These are phyloP conservation scores for Aspergillus hiratsukae DNA, from an alignment of 2,329 filamentous ascomycete species.

Conservation along the genomic window DNA sequence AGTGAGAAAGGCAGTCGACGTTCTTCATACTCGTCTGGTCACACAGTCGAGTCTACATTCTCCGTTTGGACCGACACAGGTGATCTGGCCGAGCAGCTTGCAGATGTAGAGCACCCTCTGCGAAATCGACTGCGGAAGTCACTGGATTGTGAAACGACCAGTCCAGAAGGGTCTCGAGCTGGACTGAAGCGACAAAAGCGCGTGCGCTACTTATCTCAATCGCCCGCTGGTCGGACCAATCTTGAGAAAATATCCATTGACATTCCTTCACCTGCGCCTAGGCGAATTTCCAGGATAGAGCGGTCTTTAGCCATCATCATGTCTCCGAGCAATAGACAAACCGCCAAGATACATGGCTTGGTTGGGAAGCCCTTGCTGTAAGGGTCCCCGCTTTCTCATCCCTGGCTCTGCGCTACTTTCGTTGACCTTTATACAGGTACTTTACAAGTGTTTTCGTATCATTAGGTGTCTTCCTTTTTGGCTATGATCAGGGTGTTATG, in stretches of 20 bases:
- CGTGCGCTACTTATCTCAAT: slow-evolving; percentile 62
- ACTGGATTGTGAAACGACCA: slow-evolving; percentile 59
- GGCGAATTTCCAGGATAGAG: slow-evolving; percentile 61
- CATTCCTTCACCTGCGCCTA: slow-evolving; percentile 65
- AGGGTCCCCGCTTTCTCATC: slow-evolving; percentile 28
- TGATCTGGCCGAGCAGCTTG: slow-evolving; percentile 88
- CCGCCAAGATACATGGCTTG: slow-evolving; percentile 77
- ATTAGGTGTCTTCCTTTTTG: slow-evolving; percentile 61
- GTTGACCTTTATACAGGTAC: slow-evolving; percentile 57
- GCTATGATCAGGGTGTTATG: slow-evolving; percentile 63
- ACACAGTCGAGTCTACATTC: slow-evolving; percentile 62
- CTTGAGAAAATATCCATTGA: slow-evolving; percentile 54
- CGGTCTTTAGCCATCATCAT: slow-evolving; percentile 77
- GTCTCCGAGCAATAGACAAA: slow-evolving; percentile 65
- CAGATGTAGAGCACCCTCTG: slow-evolving; percentile 76
- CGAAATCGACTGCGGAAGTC: slow-evolving; percentile 64
- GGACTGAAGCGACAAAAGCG: slow-evolving; percentile 52
- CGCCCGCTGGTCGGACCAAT: slow-evolving; percentile 37
- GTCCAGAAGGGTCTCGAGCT: slow-evolving; percentile 28
- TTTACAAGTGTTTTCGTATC: slow-evolving; percentile 81
- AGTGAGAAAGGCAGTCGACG: slow-evolving; percentile 49
- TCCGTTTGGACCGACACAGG: slow-evolving; percentile 91
- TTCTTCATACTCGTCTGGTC: slow-evolving; percentile 47
- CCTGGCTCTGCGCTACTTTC: background rate
- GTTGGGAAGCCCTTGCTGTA: slow-evolving; percentile 94